Percentiles rank a stretch among this genome's conserved stretches.
Conservation (phyloP, 441 rosid species). For the Erysimum pusillum region DNA sequence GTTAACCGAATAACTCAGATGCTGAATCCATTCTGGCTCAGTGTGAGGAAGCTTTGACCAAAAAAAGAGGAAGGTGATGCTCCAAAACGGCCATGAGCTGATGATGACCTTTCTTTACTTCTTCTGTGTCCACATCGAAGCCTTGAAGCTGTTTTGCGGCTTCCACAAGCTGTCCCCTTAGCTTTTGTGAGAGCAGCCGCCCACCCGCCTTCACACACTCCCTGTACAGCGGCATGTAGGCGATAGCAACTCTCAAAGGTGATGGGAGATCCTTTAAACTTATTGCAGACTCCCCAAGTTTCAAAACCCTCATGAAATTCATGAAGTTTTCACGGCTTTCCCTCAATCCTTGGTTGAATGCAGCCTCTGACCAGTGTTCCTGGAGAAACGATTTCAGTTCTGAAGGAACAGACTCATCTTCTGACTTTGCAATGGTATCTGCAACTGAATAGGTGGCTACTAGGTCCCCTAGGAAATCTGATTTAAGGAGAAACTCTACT, state of each 20-base stretch:
- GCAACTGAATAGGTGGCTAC: constrained; percentile 85
- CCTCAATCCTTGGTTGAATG: constrained; percentile 73
- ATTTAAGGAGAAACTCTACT: constrained; percentile 85
- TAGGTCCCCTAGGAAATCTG: constrained; percentile 83
- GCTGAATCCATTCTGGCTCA: constrained; percentile 63
- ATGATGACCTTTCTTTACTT: constrained; percentile 64
- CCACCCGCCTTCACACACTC: constrained; percentile 76
- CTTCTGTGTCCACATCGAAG: constrained; percentile 56
- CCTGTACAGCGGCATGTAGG: constrained; percentile 87
- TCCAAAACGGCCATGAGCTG: constrained; percentile 77
- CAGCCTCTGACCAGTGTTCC: constrained; percentile 73
- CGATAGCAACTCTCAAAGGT: constrained; percentile 79
- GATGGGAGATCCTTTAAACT: constrained; percentile 77
- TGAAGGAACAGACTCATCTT: constrained; percentile 78
- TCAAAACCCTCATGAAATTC: constrained; percentile 72
- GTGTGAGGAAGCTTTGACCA: constrained; percentile 58
- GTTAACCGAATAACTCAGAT: constrained; percentile 16
- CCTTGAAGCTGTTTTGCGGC: constrained; percentile 83
- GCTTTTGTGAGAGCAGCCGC: constrained; percentile 71
- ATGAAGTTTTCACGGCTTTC: constrained; percentile 74
- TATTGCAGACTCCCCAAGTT: constrained; percentile 72
- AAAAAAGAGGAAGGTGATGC: constrained; percentile 86
- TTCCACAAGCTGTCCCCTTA: constrained; percentile 88
- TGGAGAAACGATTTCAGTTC: constrained; percentile 76
- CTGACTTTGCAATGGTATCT: constrained; percentile 81